phyloP scores from a whole-genome alignment of 192 early-diverging fungal genomes.

The Entomortierella lignicola region DNA sequence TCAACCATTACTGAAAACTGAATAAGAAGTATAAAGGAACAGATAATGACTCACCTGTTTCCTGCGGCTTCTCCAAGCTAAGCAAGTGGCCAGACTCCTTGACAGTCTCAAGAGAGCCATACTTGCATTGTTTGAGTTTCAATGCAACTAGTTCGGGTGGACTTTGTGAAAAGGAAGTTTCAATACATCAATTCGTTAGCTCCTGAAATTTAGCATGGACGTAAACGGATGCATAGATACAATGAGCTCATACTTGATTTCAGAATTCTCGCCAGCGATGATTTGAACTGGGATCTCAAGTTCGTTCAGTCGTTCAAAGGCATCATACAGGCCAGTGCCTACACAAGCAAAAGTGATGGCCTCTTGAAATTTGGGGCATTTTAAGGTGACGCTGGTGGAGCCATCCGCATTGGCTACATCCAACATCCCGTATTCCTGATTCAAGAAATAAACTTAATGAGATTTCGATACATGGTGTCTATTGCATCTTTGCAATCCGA shows the following conservation, averaged over 20 bases:
- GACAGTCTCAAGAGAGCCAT: constrained; percentile 29
- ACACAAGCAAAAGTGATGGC: constrained; percentile 43
- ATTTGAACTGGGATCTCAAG: constrained; percentile 57
- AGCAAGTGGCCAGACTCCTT: constrained; percentile 55
- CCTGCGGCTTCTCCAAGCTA: constrained; percentile 54
- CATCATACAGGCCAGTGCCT: constrained; percentile 18
- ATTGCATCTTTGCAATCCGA: neutral
- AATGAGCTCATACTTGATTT: constrained; percentile 47
- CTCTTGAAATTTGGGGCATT: constrained; percentile 60
- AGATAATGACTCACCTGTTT: constrained; percentile 40
- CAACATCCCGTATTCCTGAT: constrained; percentile 58
- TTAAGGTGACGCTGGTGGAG: constrained; percentile 41
- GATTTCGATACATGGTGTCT: neutral
- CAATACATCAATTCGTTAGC: too few relatives aligned
- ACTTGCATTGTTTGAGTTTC: constrained; percentile 13
- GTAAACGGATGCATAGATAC: too few relatives aligned
- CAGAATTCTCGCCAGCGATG: constrained; percentile 46
- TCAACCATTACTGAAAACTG: neutral
- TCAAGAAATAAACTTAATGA: neutral
- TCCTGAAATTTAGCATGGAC: too few relatives aligned
- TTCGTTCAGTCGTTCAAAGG: constrained; percentile 37
- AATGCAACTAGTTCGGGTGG: constrained; percentile 25
- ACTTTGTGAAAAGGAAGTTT: neutral
- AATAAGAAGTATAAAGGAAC: neutral
- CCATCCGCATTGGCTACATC: constrained; percentile 54